phyloP scores from a whole-genome alignment of 2,329 filamentous ascomycete species.

The Penicillium italicum region DNA sequence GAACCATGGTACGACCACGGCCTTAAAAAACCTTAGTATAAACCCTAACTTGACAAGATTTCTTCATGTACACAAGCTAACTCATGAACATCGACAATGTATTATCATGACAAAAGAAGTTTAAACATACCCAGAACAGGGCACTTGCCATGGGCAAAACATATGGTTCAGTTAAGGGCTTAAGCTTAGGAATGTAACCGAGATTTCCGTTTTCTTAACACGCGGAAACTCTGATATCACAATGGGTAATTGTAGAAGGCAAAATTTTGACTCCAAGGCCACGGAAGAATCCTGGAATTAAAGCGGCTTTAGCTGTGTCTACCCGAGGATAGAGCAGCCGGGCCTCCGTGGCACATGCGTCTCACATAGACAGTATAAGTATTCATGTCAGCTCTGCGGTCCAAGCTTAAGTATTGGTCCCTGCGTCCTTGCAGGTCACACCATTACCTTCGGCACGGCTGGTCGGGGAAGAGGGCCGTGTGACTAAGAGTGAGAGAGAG shows the following conservation, averaged over 20 bases:
- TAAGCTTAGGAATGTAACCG: background rate
- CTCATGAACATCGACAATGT: background rate
- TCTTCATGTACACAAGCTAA: background rate
- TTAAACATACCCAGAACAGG: background rate
- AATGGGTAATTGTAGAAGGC: background rate
- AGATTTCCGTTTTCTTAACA: background rate
- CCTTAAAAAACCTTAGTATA: background rate
- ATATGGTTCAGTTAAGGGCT: background rate
- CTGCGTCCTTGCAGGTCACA: constrained; percentile 24
- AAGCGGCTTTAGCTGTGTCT: background rate
- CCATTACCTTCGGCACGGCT: constrained; percentile 26
- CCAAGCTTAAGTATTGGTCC: constrained; percentile 27
- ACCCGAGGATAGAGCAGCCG: background rate
- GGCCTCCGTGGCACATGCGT: background rate
- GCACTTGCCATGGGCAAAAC: too few species aligned
- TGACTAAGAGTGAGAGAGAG: constrained; percentile 12
- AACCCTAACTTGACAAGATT: background rate
- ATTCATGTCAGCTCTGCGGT: background rate
- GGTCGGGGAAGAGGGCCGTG: constrained; percentile 16
- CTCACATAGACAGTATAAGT: background rate
- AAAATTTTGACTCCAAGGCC: background rate
- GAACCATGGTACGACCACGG: constrained; percentile 1
- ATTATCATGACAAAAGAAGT: too few species aligned
- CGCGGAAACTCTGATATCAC: background rate
- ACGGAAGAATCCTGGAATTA: background rate